A percentile compares a stretch with the other conserved stretches of the same genome.
Evolutionary conservation across 345 rosid species (phyloP).

Genomic region (Hibiscus syriacus): DNA sequence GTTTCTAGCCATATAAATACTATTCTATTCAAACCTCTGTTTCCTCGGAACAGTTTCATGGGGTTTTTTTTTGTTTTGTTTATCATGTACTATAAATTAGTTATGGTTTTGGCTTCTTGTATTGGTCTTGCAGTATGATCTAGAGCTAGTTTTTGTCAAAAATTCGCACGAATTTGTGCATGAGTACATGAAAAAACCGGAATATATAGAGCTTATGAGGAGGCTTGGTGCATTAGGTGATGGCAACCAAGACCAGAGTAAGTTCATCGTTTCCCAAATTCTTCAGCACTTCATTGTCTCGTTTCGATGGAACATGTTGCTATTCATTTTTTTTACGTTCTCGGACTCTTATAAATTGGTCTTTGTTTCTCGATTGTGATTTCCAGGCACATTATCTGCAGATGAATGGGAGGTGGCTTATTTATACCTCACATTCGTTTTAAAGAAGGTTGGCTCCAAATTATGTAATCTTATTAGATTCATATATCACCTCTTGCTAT

Average conservation of each 20-base stretch:
- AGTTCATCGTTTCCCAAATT: constrained; percentile 9
- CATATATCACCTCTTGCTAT: not conserved
- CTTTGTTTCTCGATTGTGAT: not conserved
- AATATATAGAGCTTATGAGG: constrained; percentile 74
- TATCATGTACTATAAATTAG: not conserved
- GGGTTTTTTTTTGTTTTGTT: not conserved
- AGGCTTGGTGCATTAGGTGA: constrained; percentile 95
- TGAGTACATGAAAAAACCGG: constrained; percentile 71
- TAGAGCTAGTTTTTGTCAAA: constrained; percentile 86
- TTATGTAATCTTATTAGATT: not conserved
- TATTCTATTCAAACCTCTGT: not conserved
- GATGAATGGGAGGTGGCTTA: constrained; percentile 99
- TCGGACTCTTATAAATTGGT: not conserved
- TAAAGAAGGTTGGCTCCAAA: constrained; percentile 52
- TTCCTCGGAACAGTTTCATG: not conserved
- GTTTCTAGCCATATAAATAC: not conserved
- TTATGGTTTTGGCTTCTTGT: not conserved
- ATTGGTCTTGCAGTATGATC: constrained; percentile 51
- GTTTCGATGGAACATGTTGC: no score
- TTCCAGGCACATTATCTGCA: constrained; percentile 67
- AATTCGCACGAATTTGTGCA: constrained; percentile 87
- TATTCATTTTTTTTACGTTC: no score
- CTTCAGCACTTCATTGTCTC: not conserved
- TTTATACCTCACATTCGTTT: constrained; percentile 70
- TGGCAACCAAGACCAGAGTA: constrained; percentile 86